Conservation (phyloP, 2,329 filamentous ascomycete species). For the Bipolaris sorokiniana region DNA sequence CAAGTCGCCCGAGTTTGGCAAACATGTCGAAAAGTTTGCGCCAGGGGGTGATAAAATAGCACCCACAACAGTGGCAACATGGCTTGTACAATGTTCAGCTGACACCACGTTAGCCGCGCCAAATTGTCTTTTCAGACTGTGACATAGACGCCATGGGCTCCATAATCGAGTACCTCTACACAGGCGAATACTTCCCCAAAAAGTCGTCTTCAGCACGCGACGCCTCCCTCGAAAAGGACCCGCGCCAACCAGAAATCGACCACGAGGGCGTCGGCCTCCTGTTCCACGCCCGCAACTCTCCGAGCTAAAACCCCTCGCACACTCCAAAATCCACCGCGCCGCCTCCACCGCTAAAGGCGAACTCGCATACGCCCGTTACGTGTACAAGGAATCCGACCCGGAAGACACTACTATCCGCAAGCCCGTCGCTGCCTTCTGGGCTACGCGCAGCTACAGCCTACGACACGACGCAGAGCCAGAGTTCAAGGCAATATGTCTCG, state of each 20-base stretch:
- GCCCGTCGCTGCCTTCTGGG: conserved; percentile 91
- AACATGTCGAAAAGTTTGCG: conserved; percentile 66
- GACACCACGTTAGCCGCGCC: conserved; percentile 58
- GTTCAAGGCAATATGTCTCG: conserved; percentile 83
- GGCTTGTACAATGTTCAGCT: background rate
- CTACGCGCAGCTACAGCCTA: conserved; percentile 76
- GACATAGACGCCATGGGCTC: conserved; percentile 76
- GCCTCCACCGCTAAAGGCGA: conserved; percentile 87
- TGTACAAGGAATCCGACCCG: conserved; percentile 75
- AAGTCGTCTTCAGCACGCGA: conserved; percentile 65
- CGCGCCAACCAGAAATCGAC: conserved; percentile 69
- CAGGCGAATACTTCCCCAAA: conserved; percentile 81
- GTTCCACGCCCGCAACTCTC: conserved; percentile 75
- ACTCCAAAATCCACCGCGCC: conserved; percentile 90
- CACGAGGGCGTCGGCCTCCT: conserved; percentile 82
- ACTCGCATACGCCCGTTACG: conserved; percentile 88
- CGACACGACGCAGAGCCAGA: conserved; percentile 85
- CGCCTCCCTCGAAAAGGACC: conserved; percentile 72
- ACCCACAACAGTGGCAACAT: too few species aligned
- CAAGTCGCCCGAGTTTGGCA: conserved; percentile 76
- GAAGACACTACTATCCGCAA: conserved; percentile 77
- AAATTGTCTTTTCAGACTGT: conserved; percentile 71
- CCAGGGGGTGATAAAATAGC: conserved; percentile 62
- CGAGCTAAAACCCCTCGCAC: conserved; percentile 75
- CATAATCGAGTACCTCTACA: conserved; percentile 85